A percentile compares a stretch with the other conserved stretches of the same genome.
Conservation (phyloP, 2,329 filamentous ascomycete species). For the Pseudovirgaria hyperparasitica region DNA sequence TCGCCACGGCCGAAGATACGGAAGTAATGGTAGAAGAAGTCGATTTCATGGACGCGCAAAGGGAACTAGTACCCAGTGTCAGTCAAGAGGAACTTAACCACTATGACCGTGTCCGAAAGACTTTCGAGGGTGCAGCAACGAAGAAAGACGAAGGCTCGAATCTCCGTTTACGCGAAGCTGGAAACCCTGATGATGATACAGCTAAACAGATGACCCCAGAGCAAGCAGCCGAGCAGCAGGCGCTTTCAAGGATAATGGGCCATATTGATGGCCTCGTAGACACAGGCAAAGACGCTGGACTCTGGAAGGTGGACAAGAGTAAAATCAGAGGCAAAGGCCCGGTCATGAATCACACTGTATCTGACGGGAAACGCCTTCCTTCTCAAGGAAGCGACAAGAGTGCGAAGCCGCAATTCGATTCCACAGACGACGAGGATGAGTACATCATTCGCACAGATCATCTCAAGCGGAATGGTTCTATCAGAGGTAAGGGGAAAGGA, state of each 20-base stretch:
- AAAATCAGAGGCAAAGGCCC: slow-evolving; percentile 1
- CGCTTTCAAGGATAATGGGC: neutral
- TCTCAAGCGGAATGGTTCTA: slow-evolving; percentile 17
- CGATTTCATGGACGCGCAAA: slow-evolving; percentile 72
- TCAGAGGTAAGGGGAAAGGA: slow-evolving; percentile 17
- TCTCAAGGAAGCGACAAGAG: slow-evolving; percentile 1
- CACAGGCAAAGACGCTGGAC: too few relatives aligned
- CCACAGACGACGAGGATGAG: slow-evolving; percentile 26
- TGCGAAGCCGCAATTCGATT: slow-evolving; percentile 4
- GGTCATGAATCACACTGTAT: slow-evolving; percentile 1
- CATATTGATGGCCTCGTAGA: neutral
- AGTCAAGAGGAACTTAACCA: slow-evolving; percentile 84
- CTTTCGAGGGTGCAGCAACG: slow-evolving; percentile 59
- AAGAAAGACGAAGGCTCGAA: slow-evolving; percentile 24
- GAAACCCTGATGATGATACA: too few relatives aligned
- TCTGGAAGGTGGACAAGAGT: neutral
- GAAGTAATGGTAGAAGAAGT: slow-evolving; percentile 78
- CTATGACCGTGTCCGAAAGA: slow-evolving; percentile 70
- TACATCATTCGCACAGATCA: slow-evolving; percentile 30
- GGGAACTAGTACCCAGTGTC: slow-evolving; percentile 84
- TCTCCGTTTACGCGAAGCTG: too few relatives aligned
- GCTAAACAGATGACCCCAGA: too few relatives aligned
- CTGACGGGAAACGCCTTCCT: slow-evolving; percentile 14
- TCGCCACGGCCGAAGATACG: slow-evolving; percentile 69
- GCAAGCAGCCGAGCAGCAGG: slow-evolving; percentile 1